Conservation (phyloP, 2,329 filamentous ascomycete genomes). For the Leptographium galeiforme region DNA sequence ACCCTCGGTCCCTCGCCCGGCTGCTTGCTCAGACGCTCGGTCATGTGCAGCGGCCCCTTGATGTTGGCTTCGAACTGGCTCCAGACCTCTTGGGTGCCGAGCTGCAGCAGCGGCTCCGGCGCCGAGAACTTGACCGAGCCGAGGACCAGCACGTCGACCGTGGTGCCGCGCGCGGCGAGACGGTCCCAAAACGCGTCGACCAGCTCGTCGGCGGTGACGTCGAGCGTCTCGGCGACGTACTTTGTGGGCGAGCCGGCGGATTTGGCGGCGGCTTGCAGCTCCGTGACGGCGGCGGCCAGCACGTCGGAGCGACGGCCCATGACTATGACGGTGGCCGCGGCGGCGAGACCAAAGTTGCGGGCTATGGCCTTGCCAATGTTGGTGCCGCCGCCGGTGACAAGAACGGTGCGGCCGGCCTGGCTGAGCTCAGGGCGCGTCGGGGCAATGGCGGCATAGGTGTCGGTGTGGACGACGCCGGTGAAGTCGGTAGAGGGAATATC, state of each 20-base stretch:
- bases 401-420: constrained; percentile 27
- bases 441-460: constrained; percentile 24
- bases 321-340: constrained; percentile 6
- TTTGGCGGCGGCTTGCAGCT: not conserved
- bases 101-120: constrained; percentile 3
- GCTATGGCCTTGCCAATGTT: constrained; percentile 9
- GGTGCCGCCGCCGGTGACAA: constrained; percentile 8
- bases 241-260: not conserved
- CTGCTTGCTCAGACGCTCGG: constrained; percentile 11
- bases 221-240: not conserved
- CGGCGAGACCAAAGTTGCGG: constrained; percentile 3
- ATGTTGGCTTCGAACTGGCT: constrained; percentile 11
- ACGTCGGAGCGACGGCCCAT: constrained; percentile 5
- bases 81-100: constrained; percentile 10
- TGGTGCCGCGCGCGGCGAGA: not conserved
- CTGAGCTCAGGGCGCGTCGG: constrained; percentile 23
- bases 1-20: not conserved
- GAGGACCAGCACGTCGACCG: constrained; percentile 22
- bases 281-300: not conserved
- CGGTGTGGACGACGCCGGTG: constrained; percentile 14
- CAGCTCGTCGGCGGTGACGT: not conserved
- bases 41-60: constrained; percentile 7
- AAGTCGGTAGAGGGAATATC: not conserved
- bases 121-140: constrained; percentile 14
- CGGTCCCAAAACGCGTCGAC: constrained; percentile 2